Evolutionary conservation across 768 basidiomycete genomes (phyloP).

Genomic region (Pilatotrama ljubarskyi): DNA sequence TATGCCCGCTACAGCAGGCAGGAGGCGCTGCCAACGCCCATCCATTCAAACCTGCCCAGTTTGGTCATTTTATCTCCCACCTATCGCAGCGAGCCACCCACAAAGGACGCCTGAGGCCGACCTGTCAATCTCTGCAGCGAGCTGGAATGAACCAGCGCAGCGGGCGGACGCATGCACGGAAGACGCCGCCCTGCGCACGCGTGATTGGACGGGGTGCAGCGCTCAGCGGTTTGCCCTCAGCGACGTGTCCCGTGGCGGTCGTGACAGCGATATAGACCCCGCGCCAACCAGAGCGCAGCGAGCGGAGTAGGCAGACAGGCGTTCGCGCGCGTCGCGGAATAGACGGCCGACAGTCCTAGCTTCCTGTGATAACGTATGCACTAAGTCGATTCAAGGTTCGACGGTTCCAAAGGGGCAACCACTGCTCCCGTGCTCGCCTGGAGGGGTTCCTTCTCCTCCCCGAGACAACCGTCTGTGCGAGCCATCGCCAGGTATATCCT

Average conservation of each 20-base stretch:
- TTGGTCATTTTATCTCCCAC: conserved; percentile 15
- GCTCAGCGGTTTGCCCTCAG: not conserved
- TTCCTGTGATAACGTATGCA: conserved; percentile 1
- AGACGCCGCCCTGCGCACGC: not conserved
- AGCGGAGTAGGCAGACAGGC: conserved; percentile 9
- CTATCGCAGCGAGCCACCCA: conserved; percentile 15
- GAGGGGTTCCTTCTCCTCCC: not conserved
- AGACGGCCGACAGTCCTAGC: not conserved
- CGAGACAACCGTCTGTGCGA: not conserved
- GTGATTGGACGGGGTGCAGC: not conserved
- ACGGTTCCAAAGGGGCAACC: not conserved
- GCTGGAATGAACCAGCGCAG: not conserved
- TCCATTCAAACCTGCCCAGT: conserved; percentile 8
- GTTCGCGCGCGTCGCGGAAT: conserved; percentile 8
- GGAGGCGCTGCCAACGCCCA: not conserved
- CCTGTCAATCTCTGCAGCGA: not conserved
- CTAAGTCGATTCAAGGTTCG: not conserved
- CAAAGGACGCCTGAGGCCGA: conserved; percentile 3
- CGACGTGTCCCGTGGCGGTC: not conserved
- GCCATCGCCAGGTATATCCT: not conserved
- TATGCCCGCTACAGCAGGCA: not conserved
- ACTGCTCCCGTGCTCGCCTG: not conserved
- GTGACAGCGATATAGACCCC: conserved; percentile 14
- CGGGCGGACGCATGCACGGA: not conserved
- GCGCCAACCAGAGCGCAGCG: conserved; percentile 6